Evolutionary conservation across 257 asterid species (phyloP).

Genomic region (Euphrasia confusa): DNA sequence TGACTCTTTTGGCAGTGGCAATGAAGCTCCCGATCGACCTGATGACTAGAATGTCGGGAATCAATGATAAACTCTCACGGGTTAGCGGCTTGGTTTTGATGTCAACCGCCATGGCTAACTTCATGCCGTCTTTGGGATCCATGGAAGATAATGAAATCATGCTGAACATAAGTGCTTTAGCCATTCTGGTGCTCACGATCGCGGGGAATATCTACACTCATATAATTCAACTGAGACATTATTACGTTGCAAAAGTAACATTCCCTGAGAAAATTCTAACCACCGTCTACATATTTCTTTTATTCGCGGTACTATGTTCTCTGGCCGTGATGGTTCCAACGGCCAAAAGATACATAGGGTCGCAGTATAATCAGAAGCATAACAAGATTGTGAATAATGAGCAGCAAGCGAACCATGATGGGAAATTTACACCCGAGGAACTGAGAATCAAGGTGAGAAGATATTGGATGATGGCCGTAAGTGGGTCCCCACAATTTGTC

Average conservation of each 20-base stretch:
- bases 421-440: background rate
- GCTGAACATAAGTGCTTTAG: background rate
- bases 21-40: background rate
- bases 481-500: constrained; percentile 34
- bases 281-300: constrained; percentile 14
- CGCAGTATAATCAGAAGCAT: constrained; percentile 26
- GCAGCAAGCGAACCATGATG: too few species aligned
- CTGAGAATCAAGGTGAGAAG: constrained; percentile 22
- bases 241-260: background rate
- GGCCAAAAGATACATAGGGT: constrained; percentile 27
- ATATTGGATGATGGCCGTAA: constrained; percentile 34
- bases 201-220: constrained; percentile 25
- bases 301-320: constrained; percentile 19
- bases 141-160: background rate
- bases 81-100: background rate
- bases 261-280: constrained; percentile 10
- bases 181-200: background rate
- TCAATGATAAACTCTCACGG: background rate
- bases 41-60: background rate
- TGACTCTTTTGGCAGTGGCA: background rate
- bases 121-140: background rate
- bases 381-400: background rate
- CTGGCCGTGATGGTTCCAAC: constrained; percentile 27
- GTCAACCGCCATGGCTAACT: constrained; percentile 7
- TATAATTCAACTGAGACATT: background rate